phyloP scores from a whole-genome alignment of 140 eudicot genomes.

The Stevia rebaudiana region DNA sequence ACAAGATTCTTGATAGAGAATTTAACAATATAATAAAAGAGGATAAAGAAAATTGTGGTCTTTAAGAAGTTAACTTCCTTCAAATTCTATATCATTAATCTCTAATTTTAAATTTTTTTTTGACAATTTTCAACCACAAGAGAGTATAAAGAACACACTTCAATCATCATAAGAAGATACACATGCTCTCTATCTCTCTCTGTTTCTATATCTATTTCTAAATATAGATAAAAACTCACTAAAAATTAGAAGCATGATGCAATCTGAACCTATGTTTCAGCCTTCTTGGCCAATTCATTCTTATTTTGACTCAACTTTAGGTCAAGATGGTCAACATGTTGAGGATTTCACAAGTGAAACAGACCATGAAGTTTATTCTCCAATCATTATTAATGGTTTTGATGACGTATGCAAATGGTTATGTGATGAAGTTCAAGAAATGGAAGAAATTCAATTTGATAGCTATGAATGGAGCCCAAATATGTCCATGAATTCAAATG shows the following conservation, averaged over 20 bases:
- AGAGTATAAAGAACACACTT: slow-evolving; percentile 11
- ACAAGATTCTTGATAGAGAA: slow-evolving; percentile 12
- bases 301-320: slow-evolving; percentile 12
- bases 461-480: slow-evolving; percentile 29
- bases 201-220: background rate
- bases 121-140: background rate
- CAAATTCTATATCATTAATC: slow-evolving; percentile 10
- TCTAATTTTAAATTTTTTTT: slow-evolving; percentile 8
- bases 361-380: slow-evolving; percentile 13
- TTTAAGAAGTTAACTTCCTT: slow-evolving; percentile 11
- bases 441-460: slow-evolving; percentile 17
- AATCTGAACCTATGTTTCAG: slow-evolving; percentile 32
- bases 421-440: slow-evolving; percentile 29
- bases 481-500: slow-evolving; percentile 22
- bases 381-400: slow-evolving; percentile 16
- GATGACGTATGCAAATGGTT: slow-evolving; percentile 40
- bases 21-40: slow-evolving; percentile 6
- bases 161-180: slow-evolving; percentile 2
- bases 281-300: slow-evolving; percentile 26
- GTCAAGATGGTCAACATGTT: slow-evolving; percentile 19
- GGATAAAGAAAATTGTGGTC: background rate
- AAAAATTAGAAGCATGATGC: slow-evolving; percentile 20
- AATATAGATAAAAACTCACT: background rate
- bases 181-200: background rate
- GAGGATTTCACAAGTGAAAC: slow-evolving; percentile 3